Base-by-base conservation (phyloP, 108 stramenopile species). In the Nannochloropsis oceanica region DNA sequence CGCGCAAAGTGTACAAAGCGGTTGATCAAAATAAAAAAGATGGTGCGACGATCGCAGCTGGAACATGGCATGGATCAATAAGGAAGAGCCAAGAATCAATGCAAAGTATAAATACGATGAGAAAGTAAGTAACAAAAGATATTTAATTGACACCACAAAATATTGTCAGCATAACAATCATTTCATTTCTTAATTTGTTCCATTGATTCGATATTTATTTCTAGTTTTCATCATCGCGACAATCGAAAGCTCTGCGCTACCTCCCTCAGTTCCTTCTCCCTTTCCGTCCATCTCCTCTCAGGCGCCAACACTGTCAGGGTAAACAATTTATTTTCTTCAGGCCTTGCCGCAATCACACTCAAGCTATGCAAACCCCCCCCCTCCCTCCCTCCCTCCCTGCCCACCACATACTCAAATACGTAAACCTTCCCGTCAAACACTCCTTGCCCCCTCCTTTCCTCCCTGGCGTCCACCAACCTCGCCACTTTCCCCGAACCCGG, bases 231-330 rank as follows among this genome's bases (percentile, higher is more conserved):
- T 83, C 44, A 3, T 0, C 18, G 83, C 43, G 88, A 73, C 13
- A 88, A 43, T 43, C 88, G 88, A 85, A 89, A 89, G 27, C 88
- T 89, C 25, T 82, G 34, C 27, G 88, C 88, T 43, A 89, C 50
- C 80, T 83, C 79, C 80, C 84, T 80, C 46, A 87, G 82, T 18
- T 79, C 79, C 42, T 82, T 59, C 27, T 42, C 85, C 22, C 81
- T 44, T 27, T 27, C 84, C 13, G 24, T 81, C 88, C 88, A 89
- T 27, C 80, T 43, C 44, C 79, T 79, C 82, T 89, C 84, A 44
- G 88, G 85, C 34, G 85, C 85, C 9, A 89, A 42, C 43, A 85
- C 88, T 25, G 88, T 89, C 11, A 89, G 44, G 24, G 88, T 89
- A 82, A 86, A 89, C 13, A 89, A 85, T 26, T 81, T 82, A 22